Evolutionary conservation across 148 eudicot genomes (phyloP), one percentile per base, ranked within the genome.

Genomic region (Fagopyrum tataricum): DNA sequence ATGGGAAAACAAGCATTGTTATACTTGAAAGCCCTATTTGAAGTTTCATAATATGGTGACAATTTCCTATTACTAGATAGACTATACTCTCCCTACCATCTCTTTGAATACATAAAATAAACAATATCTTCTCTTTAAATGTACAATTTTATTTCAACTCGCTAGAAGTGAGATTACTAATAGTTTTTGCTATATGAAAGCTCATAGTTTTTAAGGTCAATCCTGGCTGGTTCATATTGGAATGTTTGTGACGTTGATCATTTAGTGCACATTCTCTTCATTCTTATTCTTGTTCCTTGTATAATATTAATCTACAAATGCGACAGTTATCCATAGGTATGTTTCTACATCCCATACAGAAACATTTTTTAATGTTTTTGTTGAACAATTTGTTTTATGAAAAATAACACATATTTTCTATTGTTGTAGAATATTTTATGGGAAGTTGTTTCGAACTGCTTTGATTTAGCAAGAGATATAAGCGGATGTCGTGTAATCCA

Each of bases 401-500:
- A 61, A 10, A 39, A 40, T 61, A 61, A 58, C 5, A 31, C 31
- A 11, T 61, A 2, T 61, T 23, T 61, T 61, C 3, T 61, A n/a
- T 11, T 61, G 49, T 77, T 43, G 67, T 85, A 87, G 91, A 64
- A 44, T 67, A 80, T 87, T 75, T 68, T 85, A 73, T 62, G 55
- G 42, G 84, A 72, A 15, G 73, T 88, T 43, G 79, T 77, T n/a
- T 9, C 70, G 26, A 80, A 88, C 77, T 85, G 84, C 76, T 77
- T 72, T 66, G 55, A 48, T 42, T 66, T 88, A 21, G 89, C 87
- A 20, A 80, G 82, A 47, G 76, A 82, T 81, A 88, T 77, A 77
- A 76, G 79, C 46, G 91, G 91, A 4, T 88, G 91, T 67, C 79
- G 86, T 73, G 89, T 86, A 72, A 64, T 88, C 44, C 85, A 85